Base-by-base conservation (phyloP, 2,329 filamentous ascomycete genomes). In the Cytospora paraplurivora region DNA sequence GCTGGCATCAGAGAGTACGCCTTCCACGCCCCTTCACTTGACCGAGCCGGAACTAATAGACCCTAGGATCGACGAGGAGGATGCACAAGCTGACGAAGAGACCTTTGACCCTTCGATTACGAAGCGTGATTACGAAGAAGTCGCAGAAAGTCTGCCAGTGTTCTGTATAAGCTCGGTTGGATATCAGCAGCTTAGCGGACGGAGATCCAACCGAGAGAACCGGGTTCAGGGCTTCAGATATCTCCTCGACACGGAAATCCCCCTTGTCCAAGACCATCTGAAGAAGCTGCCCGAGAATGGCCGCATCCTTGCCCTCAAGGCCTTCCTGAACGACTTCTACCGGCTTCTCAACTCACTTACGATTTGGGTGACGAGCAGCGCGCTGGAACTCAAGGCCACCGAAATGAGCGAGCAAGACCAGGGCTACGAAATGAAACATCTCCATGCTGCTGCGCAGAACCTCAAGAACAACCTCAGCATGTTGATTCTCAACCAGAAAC, bases 201-300 rank as follows among this genome's bases (percentile, higher is more conserved):
- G 32, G 4, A 35, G 8, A 27, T 27, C 27, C 27, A 38, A 54
- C 2, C 59, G 59, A 34, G 63, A 62, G 13, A 57, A 13, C 12
- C 77, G 84, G 1, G 73, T 78, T 13, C 56, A 70, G 13, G 85
- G 86, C 0, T 90, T 88, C 70, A 72, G 72, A 1, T 72, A 75
- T 5, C 53, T 76, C 0, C 77, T 83, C 2, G 81, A 88, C 63
- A 89, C 86, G 0, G 86, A 83, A 68, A 78, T 88, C 3, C 85
- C 85, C 1, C 77, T 80, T 50, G 76, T 89, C 0, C 83, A 85
- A 69, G 75, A 75, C 0, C 86, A 90, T 67, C 87, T 85, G 57
- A 81, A 80, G 64, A 81, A 81, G 54, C 74, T 88, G 3, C 88
- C 86, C 2, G 19, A 56, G 13, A 19, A 37, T 6, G 66, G 67